phyloP scores from a whole-genome alignment of 208 protist genomes.

The Trypanosomatidae sp. region DNA sequence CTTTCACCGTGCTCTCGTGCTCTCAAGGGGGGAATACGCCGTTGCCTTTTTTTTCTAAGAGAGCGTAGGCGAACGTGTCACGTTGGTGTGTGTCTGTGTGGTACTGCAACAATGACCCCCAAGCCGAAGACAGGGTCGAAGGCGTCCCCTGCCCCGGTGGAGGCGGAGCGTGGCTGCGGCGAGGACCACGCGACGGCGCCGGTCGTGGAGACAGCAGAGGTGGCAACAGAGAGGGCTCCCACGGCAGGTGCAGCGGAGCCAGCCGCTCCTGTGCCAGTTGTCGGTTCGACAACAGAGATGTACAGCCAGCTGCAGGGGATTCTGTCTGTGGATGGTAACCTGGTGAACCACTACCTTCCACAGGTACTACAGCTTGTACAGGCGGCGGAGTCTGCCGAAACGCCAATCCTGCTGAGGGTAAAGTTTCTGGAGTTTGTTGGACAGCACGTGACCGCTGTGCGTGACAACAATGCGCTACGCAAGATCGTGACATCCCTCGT shows the following conservation, averaged over 20 bases:
- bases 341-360: slow-evolving; percentile 58
- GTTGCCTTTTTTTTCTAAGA: not conserved
- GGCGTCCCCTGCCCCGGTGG: slow-evolving; percentile 9
- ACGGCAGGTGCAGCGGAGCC: slow-evolving; percentile 9
- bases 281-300: slow-evolving; percentile 49
- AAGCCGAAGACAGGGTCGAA: slow-evolving; percentile 52
- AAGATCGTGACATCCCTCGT: slow-evolving; percentile 79
- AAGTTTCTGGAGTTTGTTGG: slow-evolving; percentile 75
- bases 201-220: not conserved
- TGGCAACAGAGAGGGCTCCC: slow-evolving; percentile 2
- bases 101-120: slow-evolving; percentile 46
- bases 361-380: slow-evolving; percentile 58
- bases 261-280: slow-evolving; percentile 23
- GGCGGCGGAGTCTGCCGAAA: slow-evolving; percentile 59
- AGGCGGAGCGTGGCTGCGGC: not conserved
- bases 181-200: slow-evolving; percentile 5
- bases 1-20: not conserved
- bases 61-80: slow-evolving; percentile 1
- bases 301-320: slow-evolving; percentile 69
- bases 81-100: not conserved
- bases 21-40: not conserved
- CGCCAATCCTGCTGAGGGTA: slow-evolving; percentile 71
- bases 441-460: slow-evolving; percentile 51
- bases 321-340: slow-evolving; percentile 43
- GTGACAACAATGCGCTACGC: slow-evolving; percentile 71